Evolutionary conservation across 805 yeast species (phyloP), one percentile per base, ranked within the genome.

Genomic region (Lipomyces anomalus): DNA sequence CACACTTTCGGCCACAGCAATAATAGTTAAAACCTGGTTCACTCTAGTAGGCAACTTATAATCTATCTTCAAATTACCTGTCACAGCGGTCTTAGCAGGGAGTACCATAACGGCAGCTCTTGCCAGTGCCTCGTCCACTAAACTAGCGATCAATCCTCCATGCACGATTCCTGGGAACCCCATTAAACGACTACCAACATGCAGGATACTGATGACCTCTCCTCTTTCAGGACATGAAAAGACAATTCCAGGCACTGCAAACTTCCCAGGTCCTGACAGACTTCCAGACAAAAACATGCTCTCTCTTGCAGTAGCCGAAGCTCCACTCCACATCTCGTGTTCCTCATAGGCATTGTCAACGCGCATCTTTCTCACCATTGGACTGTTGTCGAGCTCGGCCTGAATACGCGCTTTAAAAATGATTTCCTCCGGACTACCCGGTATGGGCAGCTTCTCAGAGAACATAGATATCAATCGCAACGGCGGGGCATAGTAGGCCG

Each of bases 171-270:
- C 56, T 5, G 53, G 50, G 24, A 72, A 72, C 44, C 84, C 81
- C 1, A 74, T 66, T 34, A 87, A 57, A 33, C 72, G 68, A 16
- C 68, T 61, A 1, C 95, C 95, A 29, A 86, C 60, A 56, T 84
- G 90, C 55, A 79, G 77, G 58, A 83, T 82, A 1, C 80, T 76
- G 3, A 74, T 73, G 47, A 83, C 57, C 52, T 76, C 75, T 1
- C 78, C 77, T 1, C 69, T 67, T 23, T 68, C 58, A 17, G 64
- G 63, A 55, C 83, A 71, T 35, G 70, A 57, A 58, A 84, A 81
- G 9, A 81, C 71, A 17, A 85, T 63, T 0, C 95, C 95, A 57
- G 86, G 95, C 22, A 84, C 75, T 45, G 82, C 85, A 51, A 84
- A 67, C 49, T 79, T 74, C 16, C 78, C 73, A 1, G 78, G 76